Evolutionary conservation across 1,284 basidiomycete genomes (phyloP), one percentile per base, ranked within the genome.

Genomic region (Trametes versicolor): DNA sequence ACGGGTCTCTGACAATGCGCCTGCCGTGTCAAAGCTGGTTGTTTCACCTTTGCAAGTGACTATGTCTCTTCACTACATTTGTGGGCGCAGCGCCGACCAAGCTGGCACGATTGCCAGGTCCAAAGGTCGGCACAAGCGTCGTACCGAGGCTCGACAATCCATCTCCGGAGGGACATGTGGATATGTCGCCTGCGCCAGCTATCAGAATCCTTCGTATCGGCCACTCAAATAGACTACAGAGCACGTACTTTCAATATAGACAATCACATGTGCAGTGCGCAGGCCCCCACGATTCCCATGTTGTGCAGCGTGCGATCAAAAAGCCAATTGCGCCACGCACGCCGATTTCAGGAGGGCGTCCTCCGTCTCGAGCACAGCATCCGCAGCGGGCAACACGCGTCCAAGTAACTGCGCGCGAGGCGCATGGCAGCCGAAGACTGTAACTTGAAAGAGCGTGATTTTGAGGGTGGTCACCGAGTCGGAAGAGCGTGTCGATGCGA

Each of bases 261-360:
- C 23, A 41, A 50, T 56, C 54, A 62, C 60, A 62, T 62, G 60
- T 19, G 13, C 23, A 2, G 2, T 19, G 4, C 21, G 43, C 47
- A 27, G n/a, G 21, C 12, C 4, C 8, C 36, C 15, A 29, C 25
- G 34, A 36, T 34, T 15, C n/a, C 6, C 2, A 23, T 25, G 15
- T 1, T 25, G 34, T 36, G 50, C 50, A 15, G 32, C 7, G 25
- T 23, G 34, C 27, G 49, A 45, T 19, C 13, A 36, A 53, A 55
- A 3, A 55, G 43, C 52, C 52, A 49, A 61, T 61, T 52, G 49
- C 17, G n/a, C 4, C 2, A 4, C 13, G 13, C 36, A 39, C n/a
- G 29, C 17, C 29, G 41, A 47, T 56, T n/a, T 1, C 10, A 27
- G 41, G 27, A 47, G 54, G 41, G 47, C 5, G 41, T 8, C 17